Evolutionary conservation across 495 filamentous ascomycete species (phyloP).

Genomic region (Terfezia claveryi): DNA sequence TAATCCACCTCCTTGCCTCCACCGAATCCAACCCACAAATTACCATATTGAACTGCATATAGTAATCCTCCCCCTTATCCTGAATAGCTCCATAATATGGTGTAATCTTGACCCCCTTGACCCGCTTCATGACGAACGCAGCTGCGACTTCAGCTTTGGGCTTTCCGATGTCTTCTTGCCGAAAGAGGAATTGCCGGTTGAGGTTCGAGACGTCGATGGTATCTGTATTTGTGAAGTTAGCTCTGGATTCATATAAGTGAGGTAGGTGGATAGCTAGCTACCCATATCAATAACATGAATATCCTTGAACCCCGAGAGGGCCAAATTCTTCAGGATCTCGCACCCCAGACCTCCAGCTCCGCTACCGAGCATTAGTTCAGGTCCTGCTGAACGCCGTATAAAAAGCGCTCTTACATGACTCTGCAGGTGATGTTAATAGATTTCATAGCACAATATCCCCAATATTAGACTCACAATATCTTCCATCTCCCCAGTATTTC

Average conservation of each 20-base stretch:
- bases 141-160: constrained; percentile 88
- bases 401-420: constrained; percentile 25
- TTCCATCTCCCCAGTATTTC: constrained; percentile 39
- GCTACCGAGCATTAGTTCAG: constrained; percentile 27
- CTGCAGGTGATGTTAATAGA: constrained; percentile 14
- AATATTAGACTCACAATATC: constrained; percentile 35
- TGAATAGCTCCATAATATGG: constrained; percentile 88
- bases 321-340: constrained; percentile 91
- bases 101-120: constrained; percentile 77
- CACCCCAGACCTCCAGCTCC: constrained; percentile 92
- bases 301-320: constrained; percentile 82
- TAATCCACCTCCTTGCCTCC: constrained; percentile 95
- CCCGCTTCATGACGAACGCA: constrained; percentile 66
- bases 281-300: constrained; percentile 99
- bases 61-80: constrained; percentile 91
- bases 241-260: background rate
- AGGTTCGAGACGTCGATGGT: constrained; percentile 98
- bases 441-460: background rate
- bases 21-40: constrained; percentile 96
- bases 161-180: constrained; percentile 74
- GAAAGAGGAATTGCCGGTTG: constrained; percentile 95
- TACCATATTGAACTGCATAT: constrained; percentile 88
- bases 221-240: constrained; percentile 29
- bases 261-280: constrained; percentile 15
- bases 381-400: background rate